Percentiles rank a stretch among this genome's conserved stretches.
Conservation (phyloP, 768 basidiomycete species). For the Amanita muscaria region DNA sequence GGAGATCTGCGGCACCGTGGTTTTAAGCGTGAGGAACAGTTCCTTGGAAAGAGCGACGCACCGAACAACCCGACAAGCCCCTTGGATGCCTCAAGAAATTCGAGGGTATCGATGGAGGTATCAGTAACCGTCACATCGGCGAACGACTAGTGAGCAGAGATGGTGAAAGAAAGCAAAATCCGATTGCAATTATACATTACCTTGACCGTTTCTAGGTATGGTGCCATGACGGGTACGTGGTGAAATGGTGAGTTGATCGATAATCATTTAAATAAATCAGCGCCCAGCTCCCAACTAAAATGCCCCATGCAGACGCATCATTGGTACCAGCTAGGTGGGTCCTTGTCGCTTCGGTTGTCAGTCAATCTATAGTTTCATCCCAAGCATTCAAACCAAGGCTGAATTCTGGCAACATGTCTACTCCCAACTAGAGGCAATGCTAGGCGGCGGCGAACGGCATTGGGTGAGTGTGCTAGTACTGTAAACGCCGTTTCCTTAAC, state of each 20-base stretch:
- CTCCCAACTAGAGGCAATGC: constrained; percentile 48
- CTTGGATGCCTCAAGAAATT: constrained; percentile 82
- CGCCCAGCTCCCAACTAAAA: constrained; percentile 28
- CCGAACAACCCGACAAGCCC: constrained; percentile 90
- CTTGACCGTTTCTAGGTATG: constrained; percentile 66
- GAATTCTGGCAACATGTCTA: constrained; percentile 78
- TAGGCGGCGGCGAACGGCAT: constrained; percentile 59
- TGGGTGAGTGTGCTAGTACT: constrained; percentile 55
- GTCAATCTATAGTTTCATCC: constrained; percentile 2
- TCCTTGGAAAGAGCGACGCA: constrained; percentile 35
- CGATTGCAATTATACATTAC: no score
- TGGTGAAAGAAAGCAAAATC: no score
- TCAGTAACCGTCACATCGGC: constrained; percentile 82
- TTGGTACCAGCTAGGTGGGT: constrained; percentile 48
- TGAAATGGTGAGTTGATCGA: background rate
- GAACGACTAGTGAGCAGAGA: constrained; percentile 61
- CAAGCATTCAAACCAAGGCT: constrained; percentile 56
- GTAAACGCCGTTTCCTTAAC: no score
- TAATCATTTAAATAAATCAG: constrained; percentile 13
- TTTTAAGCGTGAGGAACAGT: background rate
- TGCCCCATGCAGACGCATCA: constrained; percentile 82
- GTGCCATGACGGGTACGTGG: constrained; percentile 44
- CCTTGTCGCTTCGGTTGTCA: background rate
- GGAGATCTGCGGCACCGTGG: constrained; percentile 47
- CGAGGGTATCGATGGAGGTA: constrained; percentile 78